Evolutionary conservation across 139 green algal species (phyloP).

Genomic region (Tetraselmis chui): DNA sequence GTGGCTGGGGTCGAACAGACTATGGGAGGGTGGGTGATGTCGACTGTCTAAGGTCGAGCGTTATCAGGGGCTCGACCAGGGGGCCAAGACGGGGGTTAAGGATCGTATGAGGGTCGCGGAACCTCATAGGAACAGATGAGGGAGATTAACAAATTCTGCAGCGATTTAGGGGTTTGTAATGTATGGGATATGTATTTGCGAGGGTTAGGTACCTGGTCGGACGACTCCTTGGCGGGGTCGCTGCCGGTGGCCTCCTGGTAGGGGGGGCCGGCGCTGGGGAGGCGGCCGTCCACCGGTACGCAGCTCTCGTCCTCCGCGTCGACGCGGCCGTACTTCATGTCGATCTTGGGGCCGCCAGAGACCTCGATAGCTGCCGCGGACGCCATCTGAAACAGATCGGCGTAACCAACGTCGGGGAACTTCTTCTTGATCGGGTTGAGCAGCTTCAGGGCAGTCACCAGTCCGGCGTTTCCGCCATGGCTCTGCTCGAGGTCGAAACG

Average conservation of each 20-base stretch:
- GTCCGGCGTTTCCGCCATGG: constrained; percentile 14
- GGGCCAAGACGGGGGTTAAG: no score
- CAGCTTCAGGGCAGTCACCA: constrained; percentile 12
- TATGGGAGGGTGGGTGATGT: no score
- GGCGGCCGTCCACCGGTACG: constrained; percentile 28
- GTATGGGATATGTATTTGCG: no score
- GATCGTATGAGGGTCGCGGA: no score
- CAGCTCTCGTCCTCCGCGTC: constrained; percentile 15
- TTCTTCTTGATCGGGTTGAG: constrained; percentile 20
- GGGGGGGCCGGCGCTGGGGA: constrained; percentile 7
- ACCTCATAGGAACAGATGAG: no score
- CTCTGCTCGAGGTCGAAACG: constrained; percentile 10
- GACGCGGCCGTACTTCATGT: constrained; percentile 37
- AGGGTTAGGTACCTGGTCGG: constrained; percentile 1
- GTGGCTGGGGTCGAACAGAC: no score
- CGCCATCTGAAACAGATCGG: constrained; percentile 26
- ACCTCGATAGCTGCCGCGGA: constrained; percentile 18
- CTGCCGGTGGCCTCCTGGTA: constrained; percentile 4
- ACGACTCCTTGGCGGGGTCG: background rate
- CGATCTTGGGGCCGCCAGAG: constrained; percentile 30
- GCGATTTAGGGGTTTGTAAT: no score
- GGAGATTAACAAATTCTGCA: no score
- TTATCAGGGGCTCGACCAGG: no score
- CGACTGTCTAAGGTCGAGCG: no score
- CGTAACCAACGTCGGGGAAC: constrained; percentile 20